These are phyloP conservation scores for Pseudocercospora macadamiae DNA, from an alignment of 2,329 filamentous ascomycete genomes.

Conservation along the genomic window DNA sequence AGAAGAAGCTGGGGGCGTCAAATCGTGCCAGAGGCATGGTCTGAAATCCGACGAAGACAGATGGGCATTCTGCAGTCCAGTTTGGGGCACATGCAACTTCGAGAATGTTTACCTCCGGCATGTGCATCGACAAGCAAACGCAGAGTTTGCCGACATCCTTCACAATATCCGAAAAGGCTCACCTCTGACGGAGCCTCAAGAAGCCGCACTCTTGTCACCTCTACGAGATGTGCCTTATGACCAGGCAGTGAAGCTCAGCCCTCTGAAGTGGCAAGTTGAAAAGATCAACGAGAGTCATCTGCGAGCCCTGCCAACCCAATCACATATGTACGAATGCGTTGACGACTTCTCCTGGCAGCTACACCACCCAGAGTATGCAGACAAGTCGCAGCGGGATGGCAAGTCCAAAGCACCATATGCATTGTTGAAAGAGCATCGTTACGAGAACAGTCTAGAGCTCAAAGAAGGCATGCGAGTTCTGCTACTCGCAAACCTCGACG, in stretches of 20 bases:
- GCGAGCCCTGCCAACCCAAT: neutral
- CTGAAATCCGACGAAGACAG: conserved; percentile 3
- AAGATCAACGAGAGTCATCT: conserved; percentile 9
- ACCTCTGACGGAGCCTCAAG: conserved; percentile 5
- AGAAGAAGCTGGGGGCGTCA: conserved; percentile 25
- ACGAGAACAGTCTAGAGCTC: conserved; percentile 49
- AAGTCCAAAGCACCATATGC: conserved; percentile 28
- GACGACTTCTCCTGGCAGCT: conserved; percentile 10
- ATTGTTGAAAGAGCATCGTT: conserved; percentile 46
- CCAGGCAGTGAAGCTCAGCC: conserved; percentile 9
- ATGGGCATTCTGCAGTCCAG: conserved; percentile 60
- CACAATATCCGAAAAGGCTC: conserved; percentile 8
- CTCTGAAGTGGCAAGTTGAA: conserved; percentile 4
- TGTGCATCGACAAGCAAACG: conserved; percentile 62
- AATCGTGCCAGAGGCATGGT: conserved; percentile 31
- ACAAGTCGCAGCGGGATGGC: neutral
- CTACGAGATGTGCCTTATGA: conserved; percentile 1
- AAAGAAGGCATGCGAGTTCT: conserved; percentile 59
- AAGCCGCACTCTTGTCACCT: neutral
- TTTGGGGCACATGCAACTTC: conserved; percentile 60
- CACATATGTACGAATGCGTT: conserved; percentile 8
- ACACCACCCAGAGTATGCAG: neutral
- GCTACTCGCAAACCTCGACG: conserved; percentile 54
- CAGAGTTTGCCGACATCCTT: conserved; percentile 54
- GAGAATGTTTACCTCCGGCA: conserved; percentile 55